These are phyloP conservation scores for Trichomonas vaginalis DNA, from an alignment of 208 protist genomes.

Conservation along the genomic window DNA sequence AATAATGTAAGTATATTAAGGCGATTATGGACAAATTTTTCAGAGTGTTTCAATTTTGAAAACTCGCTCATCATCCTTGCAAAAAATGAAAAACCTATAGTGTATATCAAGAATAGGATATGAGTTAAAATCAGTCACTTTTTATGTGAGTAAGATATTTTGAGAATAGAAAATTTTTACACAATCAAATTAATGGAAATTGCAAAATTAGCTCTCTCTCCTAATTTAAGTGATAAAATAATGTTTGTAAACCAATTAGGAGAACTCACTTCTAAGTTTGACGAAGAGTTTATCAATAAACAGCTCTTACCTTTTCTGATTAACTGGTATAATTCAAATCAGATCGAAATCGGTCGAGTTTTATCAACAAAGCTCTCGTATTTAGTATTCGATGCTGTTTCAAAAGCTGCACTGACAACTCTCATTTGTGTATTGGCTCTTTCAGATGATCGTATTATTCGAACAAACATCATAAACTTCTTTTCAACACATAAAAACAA, in stretches of 20 bases:
- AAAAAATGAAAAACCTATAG: too few relatives aligned
- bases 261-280: background rate
- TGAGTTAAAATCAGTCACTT: too few relatives aligned
- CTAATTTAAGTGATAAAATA: background rate
- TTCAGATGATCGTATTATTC: background rate
- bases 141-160: too few relatives aligned
- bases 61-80: too few relatives aligned
- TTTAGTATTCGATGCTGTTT: background rate
- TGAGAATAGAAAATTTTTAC: too few relatives aligned
- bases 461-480: background rate
- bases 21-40: too few relatives aligned
- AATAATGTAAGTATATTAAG: too few relatives aligned
- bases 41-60: too few relatives aligned
- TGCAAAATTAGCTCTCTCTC: background rate
- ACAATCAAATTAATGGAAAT: background rate
- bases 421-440: background rate
- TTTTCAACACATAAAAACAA: background rate
- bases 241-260: background rate
- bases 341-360: background rate
- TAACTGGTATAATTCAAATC: background rate
- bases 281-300: background rate
- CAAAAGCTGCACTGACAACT: background rate
- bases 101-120: too few relatives aligned
- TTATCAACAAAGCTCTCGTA: background rate
- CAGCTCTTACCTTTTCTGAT: background rate